Conservation (phyloP, 129 eudicot genomes). For the Artemisia annua region DNA sequence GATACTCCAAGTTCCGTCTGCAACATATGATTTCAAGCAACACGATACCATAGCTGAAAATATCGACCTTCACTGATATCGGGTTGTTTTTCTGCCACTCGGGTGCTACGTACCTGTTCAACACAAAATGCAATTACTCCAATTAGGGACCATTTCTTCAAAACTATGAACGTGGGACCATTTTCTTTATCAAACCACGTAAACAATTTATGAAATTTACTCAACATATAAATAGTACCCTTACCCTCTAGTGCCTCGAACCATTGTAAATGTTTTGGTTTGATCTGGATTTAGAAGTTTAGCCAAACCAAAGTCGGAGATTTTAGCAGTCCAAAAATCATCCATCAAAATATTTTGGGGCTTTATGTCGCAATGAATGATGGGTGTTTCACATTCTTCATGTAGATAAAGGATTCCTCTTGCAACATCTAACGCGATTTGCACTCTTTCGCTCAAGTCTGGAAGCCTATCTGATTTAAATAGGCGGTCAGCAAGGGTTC, state of each 20-base stretch:
- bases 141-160: no score
- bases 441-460: slow-evolving; percentile 18
- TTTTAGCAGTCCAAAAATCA: slow-evolving; percentile 22
- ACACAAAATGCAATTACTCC: neutral
- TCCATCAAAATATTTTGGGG: slow-evolving; percentile 45
- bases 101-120: slow-evolving; percentile 21
- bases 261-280: slow-evolving; percentile 6
- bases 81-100: slow-evolving; percentile 21
- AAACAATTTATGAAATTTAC: no score
- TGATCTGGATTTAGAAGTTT: slow-evolving; percentile 2
- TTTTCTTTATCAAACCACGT: no score
- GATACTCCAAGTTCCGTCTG: slow-evolving; percentile 21
- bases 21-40: slow-evolving; percentile 36
- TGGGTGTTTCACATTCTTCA: slow-evolving; percentile 41
- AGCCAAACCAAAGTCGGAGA: slow-evolving; percentile 9
- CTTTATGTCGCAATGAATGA: slow-evolving; percentile 30
- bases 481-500: slow-evolving; percentile 33
- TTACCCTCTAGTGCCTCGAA: slow-evolving; percentile 13
- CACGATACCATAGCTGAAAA: slow-evolving; percentile 25
- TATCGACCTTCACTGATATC: slow-evolving; percentile 4
- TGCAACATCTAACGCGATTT: slow-evolving; percentile 16
- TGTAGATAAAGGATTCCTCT: slow-evolving; percentile 31
- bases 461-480: slow-evolving; percentile 23
- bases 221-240: neutral
- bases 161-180: no score